phyloP scores from a whole-genome alignment of 2,329 filamentous ascomycete genomes.

The Rhynchosporium secalis region DNA sequence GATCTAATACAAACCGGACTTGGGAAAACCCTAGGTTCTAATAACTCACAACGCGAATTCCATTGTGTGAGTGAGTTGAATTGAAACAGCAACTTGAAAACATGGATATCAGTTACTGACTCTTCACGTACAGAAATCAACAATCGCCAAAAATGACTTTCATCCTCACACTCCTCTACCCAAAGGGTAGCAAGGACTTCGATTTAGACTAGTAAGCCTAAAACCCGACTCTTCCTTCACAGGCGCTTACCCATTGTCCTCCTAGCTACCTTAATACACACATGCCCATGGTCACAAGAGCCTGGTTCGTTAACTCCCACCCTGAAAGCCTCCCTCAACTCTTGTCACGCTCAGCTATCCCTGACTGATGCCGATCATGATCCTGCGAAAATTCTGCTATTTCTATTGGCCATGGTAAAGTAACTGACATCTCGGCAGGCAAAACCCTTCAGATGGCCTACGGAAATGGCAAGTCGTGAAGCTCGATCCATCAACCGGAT shows the following conservation, averaged over 20 bases:
- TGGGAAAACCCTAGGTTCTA: no score
- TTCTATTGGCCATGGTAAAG: no score
- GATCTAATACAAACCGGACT: background rate
- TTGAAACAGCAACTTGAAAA: background rate
- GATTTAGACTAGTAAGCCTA: slow-evolving; percentile 17
- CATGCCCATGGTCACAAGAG: slow-evolving; percentile 11
- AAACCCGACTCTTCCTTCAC: background rate
- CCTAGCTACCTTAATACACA: slow-evolving; percentile 17
- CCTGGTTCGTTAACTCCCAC: background rate
- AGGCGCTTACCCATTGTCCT: background rate
- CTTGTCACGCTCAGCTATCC: no score
- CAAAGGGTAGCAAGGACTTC: slow-evolving; percentile 11
- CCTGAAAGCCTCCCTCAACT: no score
- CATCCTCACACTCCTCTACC: slow-evolving; percentile 19
- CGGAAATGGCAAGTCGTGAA: slow-evolving; percentile 17
- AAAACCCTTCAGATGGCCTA: background rate
- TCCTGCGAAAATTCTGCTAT: no score
- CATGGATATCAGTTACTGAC: background rate
- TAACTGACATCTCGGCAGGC: background rate
- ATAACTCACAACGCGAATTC: no score
- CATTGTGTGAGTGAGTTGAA: background rate
- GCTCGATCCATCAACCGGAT: slow-evolving; percentile 8
- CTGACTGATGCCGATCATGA: no score
- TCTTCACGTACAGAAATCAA: background rate
- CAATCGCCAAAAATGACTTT: slow-evolving; percentile 2